phyloP scores from a whole-genome alignment of 139 green algal genomes.

The Coelastrella sp. region DNA sequence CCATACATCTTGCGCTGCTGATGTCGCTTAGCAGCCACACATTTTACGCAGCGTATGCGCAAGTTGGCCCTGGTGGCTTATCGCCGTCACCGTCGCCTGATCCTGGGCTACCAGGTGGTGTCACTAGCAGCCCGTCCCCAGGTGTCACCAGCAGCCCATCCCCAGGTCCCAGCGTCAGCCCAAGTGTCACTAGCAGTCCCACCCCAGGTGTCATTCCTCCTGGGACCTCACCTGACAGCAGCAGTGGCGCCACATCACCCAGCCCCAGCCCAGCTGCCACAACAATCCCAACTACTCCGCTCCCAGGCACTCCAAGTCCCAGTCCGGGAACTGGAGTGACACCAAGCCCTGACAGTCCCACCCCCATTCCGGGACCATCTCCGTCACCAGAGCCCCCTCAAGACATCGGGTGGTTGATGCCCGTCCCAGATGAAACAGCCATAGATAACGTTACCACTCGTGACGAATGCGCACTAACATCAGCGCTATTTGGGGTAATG shows the following conservation, averaged over 20 bases:
- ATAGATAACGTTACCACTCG: neutral
- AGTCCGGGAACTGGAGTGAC: neutral
- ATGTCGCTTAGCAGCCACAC: neutral
- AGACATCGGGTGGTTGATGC: neutral
- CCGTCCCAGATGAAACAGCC: neutral
- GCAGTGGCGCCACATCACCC: neutral
- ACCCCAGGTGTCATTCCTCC: neutral
- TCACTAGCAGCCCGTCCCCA: neutral
- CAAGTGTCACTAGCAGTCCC: neutral
- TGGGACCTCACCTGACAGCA: neutral
- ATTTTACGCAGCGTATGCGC: neutral
- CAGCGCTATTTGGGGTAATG: neutral
- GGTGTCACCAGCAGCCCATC: too few relatives aligned
- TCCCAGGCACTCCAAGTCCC: neutral
- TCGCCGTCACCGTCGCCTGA: too few relatives aligned
- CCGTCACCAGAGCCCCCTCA: neutral
- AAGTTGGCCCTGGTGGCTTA: too few relatives aligned
- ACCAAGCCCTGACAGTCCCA: neutral
- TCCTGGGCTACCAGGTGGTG: too few relatives aligned
- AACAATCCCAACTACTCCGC: neutral
- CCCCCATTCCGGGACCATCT: neutral
- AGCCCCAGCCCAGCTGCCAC: neutral
- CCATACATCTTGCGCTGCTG: neutral
- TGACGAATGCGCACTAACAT: neutral
- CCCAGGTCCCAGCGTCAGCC: neutral